These are phyloP conservation scores for Pseudogymnoascus sp. DNA, from an alignment of 2,329 filamentous ascomycete species.

Conservation along the genomic window DNA sequence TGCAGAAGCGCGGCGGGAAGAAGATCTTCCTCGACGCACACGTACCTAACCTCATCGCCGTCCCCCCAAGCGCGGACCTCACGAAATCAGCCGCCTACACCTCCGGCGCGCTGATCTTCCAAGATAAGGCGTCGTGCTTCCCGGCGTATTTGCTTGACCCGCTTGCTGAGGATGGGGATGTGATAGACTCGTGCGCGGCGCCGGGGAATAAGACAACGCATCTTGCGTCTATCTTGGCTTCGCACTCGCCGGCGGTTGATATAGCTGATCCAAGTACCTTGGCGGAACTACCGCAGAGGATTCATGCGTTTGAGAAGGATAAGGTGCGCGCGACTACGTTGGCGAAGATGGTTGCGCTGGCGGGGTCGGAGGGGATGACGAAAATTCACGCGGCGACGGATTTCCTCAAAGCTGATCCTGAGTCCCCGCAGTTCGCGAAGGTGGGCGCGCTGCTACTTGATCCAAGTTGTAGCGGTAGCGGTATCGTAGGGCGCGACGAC, in stretches of 20 bases:
- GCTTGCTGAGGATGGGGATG: slow-evolving; percentile 58
- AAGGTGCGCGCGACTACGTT: slow-evolving; percentile 64
- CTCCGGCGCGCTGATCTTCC: slow-evolving; percentile 74
- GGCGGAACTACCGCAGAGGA: slow-evolving; percentile 35
- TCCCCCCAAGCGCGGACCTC: slow-evolving; percentile 66
- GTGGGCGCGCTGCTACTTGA: slow-evolving; percentile 83
- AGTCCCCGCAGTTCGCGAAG: slow-evolving; percentile 52
- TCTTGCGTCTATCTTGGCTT: slow-evolving; percentile 64
- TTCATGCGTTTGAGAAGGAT: slow-evolving; percentile 80
- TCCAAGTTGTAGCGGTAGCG: slow-evolving; percentile 91
- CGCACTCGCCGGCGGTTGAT: slow-evolving; percentile 30
- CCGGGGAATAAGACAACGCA: slow-evolving; percentile 98
- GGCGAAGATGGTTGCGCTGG: slow-evolving; percentile 74
- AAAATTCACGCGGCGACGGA: slow-evolving; percentile 69
- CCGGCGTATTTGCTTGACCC: slow-evolving; percentile 82
- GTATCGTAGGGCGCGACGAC: slow-evolving; percentile 84
- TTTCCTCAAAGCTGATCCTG: slow-evolving; percentile 70
- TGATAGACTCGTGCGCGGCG: slow-evolving; percentile 90
- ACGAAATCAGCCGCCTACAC: slow-evolving; percentile 68
- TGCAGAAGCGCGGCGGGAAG: slow-evolving; percentile 44
- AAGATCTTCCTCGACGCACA: slow-evolving; percentile 68
- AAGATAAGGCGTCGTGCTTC: slow-evolving; percentile 96
- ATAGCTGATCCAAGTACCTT: slow-evolving; percentile 31
- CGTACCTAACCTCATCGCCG: slow-evolving; percentile 75
- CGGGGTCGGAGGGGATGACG: slow-evolving; percentile 63